phyloP scores from a whole-genome alignment of 768 basidiomycete genomes.

The Amanita fuliginea region DNA sequence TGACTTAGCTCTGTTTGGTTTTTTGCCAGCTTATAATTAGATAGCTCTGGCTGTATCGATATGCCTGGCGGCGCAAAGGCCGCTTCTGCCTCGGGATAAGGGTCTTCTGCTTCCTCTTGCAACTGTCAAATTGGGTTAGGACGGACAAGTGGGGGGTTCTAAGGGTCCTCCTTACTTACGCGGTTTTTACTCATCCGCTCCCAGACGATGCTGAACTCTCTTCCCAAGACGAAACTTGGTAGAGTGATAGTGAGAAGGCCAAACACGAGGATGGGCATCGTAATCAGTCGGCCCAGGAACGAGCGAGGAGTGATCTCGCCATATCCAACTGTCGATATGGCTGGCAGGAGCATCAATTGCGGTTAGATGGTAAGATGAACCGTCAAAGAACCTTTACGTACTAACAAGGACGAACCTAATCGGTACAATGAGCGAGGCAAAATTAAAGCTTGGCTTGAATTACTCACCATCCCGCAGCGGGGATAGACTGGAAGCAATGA shows the following conservation, averaged over 20 bases:
- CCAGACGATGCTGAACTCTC: conserved; percentile 89
- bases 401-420: conserved; percentile 67
- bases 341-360: conserved; percentile 20
- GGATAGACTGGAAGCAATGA: conserved; percentile 20
- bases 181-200: conserved; percentile 51
- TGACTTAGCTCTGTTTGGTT: conserved; percentile 56
- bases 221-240: conserved; percentile 83
- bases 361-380: not conserved
- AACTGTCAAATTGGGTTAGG: not conserved
- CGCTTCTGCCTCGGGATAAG: conserved; percentile 6
- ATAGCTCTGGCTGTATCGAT: conserved; percentile 24
- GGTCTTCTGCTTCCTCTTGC: not conserved
- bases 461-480: conserved; percentile 49
- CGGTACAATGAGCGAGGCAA: not conserved
- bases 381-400: conserved; percentile 27
- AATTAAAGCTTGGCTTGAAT: conserved; percentile 6
- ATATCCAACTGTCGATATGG: conserved; percentile 85
- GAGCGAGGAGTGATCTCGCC: conserved; percentile 88
- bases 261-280: conserved; percentile 78
- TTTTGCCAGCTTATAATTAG: conserved; percentile 50
- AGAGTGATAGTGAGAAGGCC: conserved; percentile 84
- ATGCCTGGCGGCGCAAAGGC: conserved; percentile 8
- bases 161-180: not conserved
- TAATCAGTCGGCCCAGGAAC: conserved; percentile 77
- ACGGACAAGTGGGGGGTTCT: not conserved